Percentiles rank a stretch among this genome's conserved stretches.
These are phyloP conservation scores for Botrytis squamosa DNA, from an alignment of 2,329 filamentous ascomycete species.

Conservation along the genomic window DNA sequence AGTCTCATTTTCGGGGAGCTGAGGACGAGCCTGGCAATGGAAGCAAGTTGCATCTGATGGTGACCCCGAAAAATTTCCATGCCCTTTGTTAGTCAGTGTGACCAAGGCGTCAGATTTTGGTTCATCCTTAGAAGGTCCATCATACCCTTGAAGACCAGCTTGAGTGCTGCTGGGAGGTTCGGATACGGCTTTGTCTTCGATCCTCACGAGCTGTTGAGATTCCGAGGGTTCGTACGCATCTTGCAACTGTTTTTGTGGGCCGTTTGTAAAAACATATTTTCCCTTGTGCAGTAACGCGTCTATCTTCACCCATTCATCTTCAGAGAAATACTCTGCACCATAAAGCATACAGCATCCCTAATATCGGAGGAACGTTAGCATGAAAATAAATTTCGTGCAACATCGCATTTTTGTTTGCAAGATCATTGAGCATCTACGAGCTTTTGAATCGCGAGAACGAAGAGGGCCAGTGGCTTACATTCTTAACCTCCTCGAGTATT, in stretches of 20 bases:
- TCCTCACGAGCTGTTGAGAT: no score
- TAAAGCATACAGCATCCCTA: slow-evolving; percentile 32
- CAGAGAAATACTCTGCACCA: slow-evolving; percentile 35
- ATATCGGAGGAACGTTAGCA: neutral
- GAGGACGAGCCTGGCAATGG: neutral
- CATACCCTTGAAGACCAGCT: neutral
- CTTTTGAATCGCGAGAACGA: neutral
- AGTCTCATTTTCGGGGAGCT: neutral
- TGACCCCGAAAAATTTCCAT: neutral
- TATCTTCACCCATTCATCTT: slow-evolving; percentile 37
- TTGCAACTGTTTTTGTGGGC: slow-evolving; percentile 19
- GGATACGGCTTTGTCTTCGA: neutral
- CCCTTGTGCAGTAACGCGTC: slow-evolving; percentile 37
- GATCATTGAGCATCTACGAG: neutral
- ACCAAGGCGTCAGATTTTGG: neutral
- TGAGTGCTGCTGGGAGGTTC: neutral
- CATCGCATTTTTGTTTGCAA: neutral
- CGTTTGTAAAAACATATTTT: slow-evolving; percentile 34
- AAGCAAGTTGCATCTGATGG: neutral
- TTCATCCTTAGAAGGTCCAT: neutral
- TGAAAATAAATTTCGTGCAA: neutral
- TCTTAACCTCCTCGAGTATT: neutral
- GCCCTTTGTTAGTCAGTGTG: neutral
- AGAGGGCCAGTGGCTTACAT: neutral
- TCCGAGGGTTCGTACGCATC: neutral